A percentile compares a stretch with the other conserved stretches of the same genome.
These are phyloP conservation scores for Golubevia pallescens DNA, from an alignment of 1,284 basidiomycete species.

Conservation along the genomic window DNA sequence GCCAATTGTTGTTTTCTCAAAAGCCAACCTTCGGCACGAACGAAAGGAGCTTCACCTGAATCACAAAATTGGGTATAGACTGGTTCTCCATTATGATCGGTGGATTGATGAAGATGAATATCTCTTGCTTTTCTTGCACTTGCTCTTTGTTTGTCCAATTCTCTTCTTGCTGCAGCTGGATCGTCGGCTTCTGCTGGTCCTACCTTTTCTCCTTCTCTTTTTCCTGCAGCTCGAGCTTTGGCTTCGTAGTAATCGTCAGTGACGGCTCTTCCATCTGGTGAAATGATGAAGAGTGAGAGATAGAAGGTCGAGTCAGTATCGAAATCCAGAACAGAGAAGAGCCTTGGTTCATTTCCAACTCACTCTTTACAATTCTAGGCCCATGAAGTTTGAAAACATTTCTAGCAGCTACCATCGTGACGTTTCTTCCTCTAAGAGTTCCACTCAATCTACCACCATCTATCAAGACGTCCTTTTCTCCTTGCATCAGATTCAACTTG, in stretches of 20 bases:
- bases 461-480: constrained; percentile 89
- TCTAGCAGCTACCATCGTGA: constrained; percentile 88
- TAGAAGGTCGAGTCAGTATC: background rate
- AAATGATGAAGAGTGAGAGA: background rate
- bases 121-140: no score
- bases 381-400: constrained; percentile 95
- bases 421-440: constrained; percentile 85
- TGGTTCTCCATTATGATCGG: constrained; percentile 33
- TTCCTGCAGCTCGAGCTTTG: constrained; percentile 71
- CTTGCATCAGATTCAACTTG: constrained; percentile 72
- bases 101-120: no score
- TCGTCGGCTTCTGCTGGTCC: no score
- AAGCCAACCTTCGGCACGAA: constrained; percentile 41
- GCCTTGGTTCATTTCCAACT: no score
- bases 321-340: background rate
- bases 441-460: constrained; percentile 82
- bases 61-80: constrained; percentile 55
- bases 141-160: no score
- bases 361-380: constrained; percentile 83
- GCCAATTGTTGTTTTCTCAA: constrained; percentile 32
- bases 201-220: no score
- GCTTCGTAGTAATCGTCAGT: constrained; percentile 95
- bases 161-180: no score
- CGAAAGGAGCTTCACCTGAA: constrained; percentile 48
- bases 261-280: constrained; percentile 82